A percentile compares a stretch with the other conserved stretches of the same genome.
Conservation (phyloP, 2,329 filamentous ascomycete genomes). For the Botrytis cinerea region DNA sequence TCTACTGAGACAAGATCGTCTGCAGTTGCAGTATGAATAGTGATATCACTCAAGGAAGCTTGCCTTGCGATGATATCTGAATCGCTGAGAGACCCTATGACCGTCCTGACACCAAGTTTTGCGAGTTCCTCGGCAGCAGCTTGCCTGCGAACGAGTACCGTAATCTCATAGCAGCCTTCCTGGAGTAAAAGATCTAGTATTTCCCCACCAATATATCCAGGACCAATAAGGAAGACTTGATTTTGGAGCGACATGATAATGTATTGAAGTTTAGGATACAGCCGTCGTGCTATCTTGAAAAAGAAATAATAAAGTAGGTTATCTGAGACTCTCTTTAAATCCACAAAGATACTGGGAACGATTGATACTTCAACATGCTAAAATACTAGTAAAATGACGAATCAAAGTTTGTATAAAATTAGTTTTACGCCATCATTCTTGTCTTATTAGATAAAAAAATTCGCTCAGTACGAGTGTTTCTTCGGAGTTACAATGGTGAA, state of each 20-base stretch:
- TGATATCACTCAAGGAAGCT: background rate
- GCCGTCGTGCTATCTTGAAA: background rate
- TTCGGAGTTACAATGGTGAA: too few species aligned
- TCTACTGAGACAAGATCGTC: background rate
- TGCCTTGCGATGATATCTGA: background rate
- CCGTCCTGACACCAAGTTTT: background rate
- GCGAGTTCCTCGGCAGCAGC: background rate
- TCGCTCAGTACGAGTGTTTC: too few species aligned
- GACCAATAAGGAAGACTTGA: background rate
- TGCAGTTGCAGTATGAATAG: background rate
- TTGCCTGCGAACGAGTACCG: background rate
- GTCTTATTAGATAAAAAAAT: too few species aligned
- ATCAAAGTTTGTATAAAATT: background rate
- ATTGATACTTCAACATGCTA: background rate
- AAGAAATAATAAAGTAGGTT: background rate
- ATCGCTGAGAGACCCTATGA: background rate
- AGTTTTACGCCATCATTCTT: too few species aligned
- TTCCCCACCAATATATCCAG: background rate
- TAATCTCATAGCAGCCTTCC: background rate
- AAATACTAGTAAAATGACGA: background rate
- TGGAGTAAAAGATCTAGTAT: background rate
- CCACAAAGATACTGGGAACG: background rate
- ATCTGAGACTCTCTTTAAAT: background rate
- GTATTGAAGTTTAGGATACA: background rate
- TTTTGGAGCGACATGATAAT: background rate